Conservation (phyloP, 805 yeast species). For the Ogataea pini region DNA sequence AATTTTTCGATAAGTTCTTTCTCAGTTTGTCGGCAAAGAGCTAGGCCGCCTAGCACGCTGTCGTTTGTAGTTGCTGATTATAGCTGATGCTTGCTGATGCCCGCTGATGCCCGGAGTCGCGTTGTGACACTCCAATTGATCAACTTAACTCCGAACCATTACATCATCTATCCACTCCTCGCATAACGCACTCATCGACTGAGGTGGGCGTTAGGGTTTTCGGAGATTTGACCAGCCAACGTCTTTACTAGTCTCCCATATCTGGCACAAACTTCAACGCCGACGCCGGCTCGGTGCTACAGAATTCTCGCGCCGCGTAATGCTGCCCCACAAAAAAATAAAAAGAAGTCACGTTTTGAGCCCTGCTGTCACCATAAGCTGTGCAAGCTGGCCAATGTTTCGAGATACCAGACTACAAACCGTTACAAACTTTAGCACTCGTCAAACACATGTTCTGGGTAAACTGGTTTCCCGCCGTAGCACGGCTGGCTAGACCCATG, state of each 20-base stretch:
- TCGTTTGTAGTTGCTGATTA: too few species aligned
- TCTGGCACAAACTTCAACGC: background rate
- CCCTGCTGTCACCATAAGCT: too few species aligned
- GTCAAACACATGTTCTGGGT: too few species aligned
- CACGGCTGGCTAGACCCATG: background rate
- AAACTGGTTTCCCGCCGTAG: background rate
- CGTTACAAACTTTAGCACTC: too few species aligned
- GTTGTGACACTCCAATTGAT: background rate
- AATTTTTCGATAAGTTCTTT: too few species aligned
- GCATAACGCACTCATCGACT: too few species aligned
- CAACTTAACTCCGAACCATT: background rate
- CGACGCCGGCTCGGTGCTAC: background rate
- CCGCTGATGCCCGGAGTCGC: too few species aligned
- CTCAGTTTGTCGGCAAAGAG: too few species aligned
- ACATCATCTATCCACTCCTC: background rate
- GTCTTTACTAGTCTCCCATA: background rate
- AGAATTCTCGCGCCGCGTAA: background rate
- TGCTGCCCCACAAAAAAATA: background rate
- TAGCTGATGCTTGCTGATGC: too few species aligned
- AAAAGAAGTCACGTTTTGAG: background rate
- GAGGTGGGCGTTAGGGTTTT: conserved; percentile 6
- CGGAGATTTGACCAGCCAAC: conserved; percentile 6
- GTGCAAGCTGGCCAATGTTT: too few species aligned
- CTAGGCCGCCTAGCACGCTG: too few species aligned
- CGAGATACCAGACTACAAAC: too few species aligned